phyloP scores from a whole-genome alignment of 164 flowering plant species.

The Tetrastigma voinierianum region DNA sequence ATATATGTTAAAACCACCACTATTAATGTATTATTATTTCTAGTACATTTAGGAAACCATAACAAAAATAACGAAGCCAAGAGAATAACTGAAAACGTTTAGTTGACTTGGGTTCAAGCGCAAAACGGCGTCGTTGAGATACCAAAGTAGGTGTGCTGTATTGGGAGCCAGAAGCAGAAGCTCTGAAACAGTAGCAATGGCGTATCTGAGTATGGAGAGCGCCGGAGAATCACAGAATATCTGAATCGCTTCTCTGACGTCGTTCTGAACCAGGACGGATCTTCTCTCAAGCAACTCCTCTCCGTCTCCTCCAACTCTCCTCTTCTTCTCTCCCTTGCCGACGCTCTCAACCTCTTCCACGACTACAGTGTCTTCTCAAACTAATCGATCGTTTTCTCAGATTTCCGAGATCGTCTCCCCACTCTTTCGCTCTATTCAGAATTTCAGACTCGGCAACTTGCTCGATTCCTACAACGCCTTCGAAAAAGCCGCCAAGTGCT shows the following conservation, averaged over 20 bases:
- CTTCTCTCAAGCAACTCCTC: conserved; percentile 62
- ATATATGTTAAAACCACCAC: too few species aligned
- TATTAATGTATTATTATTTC: too few species aligned
- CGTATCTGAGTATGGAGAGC: conserved; percentile 91
- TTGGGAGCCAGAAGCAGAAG: not conserved
- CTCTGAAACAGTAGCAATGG: conserved; percentile 26
- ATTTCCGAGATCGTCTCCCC: conserved; percentile 61
- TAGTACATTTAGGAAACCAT: too few species aligned
- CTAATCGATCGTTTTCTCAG: conserved; percentile 70
- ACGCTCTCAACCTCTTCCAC: conserved; percentile 83
- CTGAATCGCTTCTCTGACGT: conserved; percentile 78
- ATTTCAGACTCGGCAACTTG: conserved; percentile 50
- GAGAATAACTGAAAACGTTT: too few species aligned
- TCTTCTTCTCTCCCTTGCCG: conserved; percentile 68
- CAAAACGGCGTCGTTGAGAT: too few species aligned
- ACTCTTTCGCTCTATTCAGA: conserved; percentile 64
- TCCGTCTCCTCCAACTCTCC: conserved; percentile 71
- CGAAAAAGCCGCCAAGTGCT: conserved; percentile 85
- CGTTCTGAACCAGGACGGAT: conserved; percentile 64
- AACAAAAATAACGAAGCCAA: too few species aligned
- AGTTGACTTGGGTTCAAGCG: not conserved
- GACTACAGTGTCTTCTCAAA: conserved; percentile 66
- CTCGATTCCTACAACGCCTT: conserved; percentile 74
- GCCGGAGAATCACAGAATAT: conserved; percentile 79
- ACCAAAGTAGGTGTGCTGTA: too few species aligned